Conservation (phyloP, 2,329 filamentous ascomycete genomes). For the Fusarium stilboides region DNA sequence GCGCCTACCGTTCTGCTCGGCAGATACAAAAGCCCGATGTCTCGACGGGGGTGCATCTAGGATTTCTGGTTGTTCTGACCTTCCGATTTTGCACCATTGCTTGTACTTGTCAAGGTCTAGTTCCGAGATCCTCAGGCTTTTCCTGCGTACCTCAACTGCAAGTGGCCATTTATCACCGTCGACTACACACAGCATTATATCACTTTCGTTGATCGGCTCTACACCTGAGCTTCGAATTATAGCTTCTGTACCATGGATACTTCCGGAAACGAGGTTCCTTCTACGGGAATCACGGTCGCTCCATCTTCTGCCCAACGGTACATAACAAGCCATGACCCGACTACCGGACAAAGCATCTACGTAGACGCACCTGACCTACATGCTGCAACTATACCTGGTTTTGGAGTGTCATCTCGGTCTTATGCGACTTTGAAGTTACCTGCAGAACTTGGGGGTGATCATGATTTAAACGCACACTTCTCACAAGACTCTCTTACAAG, state of each 20-base stretch:
- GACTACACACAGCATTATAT: too few species aligned
- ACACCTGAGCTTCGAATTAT: too few species aligned
- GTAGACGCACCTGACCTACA: conserved; percentile 5
- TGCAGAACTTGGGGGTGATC: conserved; percentile 3
- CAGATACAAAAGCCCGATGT: not conserved
- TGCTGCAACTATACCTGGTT: conserved; percentile 4
- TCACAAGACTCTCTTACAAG: conserved; percentile 7
- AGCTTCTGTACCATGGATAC: too few species aligned
- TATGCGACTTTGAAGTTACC: conserved; percentile 18
- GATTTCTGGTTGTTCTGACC: not conserved
- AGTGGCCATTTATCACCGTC: too few species aligned
- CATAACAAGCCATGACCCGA: conserved; percentile 11
- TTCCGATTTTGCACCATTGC: not conserved
- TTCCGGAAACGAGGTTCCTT: too few species aligned
- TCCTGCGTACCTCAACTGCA: not conserved
- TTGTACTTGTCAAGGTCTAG: not conserved
- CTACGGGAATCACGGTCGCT: not conserved
- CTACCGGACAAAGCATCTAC: conserved; percentile 14
- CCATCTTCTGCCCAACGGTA: conserved; percentile 3
- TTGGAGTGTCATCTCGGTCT: conserved; percentile 17
- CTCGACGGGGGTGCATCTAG: not conserved
- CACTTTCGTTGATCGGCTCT: too few species aligned
- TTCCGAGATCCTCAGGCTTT: not conserved
- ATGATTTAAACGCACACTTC: conserved; percentile 15
- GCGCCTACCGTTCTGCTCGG: not conserved